phyloP scores from a whole-genome alignment of 2,329 filamentous ascomycete species.

The Dactylellina drechsleri region DNA sequence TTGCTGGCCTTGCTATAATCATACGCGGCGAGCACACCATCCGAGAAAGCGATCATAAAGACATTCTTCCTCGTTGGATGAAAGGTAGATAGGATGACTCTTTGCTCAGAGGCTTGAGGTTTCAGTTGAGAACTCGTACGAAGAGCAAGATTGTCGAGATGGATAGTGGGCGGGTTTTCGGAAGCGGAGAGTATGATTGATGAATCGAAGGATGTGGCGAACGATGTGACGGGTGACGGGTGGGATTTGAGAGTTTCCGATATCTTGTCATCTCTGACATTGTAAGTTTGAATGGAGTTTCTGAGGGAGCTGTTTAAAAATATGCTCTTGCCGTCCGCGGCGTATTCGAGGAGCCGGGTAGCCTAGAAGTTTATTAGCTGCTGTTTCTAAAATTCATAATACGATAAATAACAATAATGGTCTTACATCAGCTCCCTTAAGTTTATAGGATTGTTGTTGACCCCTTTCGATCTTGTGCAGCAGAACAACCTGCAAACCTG shows the following conservation, averaged over 20 bases:
- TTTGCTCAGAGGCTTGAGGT: constrained; percentile 56
- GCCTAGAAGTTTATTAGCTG: constrained; percentile 9
- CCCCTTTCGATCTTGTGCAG: constrained; percentile 57
- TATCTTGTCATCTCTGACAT: constrained; percentile 57
- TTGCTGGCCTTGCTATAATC: constrained; percentile 57
- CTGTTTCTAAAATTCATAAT: no score
- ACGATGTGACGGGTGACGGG: constrained; percentile 57
- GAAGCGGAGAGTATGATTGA: constrained; percentile 58
- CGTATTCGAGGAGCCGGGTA: constrained; percentile 58
- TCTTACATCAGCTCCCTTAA: constrained; percentile 57
- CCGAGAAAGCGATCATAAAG: constrained; percentile 57
- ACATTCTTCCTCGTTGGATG: constrained; percentile 57
- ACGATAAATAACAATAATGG: background rate
- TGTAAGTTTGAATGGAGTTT: constrained; percentile 58
- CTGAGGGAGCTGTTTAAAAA: constrained; percentile 58
- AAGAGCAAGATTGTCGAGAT: constrained; percentile 57
- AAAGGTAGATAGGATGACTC: constrained; percentile 57
- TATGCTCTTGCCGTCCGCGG: constrained; percentile 57
- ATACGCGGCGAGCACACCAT: constrained; percentile 58
- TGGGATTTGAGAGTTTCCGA: constrained; percentile 57
- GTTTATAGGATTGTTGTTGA: constrained; percentile 58
- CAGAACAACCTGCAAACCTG: constrained; percentile 58
- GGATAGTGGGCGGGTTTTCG: constrained; percentile 56
- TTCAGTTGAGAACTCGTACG: constrained; percentile 57
- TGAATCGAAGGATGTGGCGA: constrained; percentile 58